Evolutionary conservation across 1,284 basidiomycete species (phyloP), one percentile per base, ranked within the genome.

Genomic region (Pseudozyma pruni): DNA sequence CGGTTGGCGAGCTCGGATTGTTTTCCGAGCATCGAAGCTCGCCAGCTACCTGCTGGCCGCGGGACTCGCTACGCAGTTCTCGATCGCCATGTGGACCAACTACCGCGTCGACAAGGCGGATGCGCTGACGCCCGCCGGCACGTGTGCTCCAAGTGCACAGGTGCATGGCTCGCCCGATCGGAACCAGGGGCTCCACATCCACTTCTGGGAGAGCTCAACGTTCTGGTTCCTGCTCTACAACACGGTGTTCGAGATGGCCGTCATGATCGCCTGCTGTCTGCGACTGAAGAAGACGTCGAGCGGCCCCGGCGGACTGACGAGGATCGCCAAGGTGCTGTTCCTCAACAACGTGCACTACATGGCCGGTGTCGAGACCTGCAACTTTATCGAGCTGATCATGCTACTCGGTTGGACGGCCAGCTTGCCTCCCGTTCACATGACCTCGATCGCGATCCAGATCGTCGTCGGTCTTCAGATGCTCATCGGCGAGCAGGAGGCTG

Each of bases 321-420:
- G 45, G 32, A 64, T 72, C 43, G 59, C 64, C 37, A 62, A 51
- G 27, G 48, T 69, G 27, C 40, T 72, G 16, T 63, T 72, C 34
- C 0, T 49, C 53, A 72, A 72, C 64, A 72, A 72, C 29, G 47
- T 72, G n/a, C 70, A 72, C 49, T 72, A 72, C 60, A 62, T 68
- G 50, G 38, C 53, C 0, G 55, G 56, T 2, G 56, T 64, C 9
- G 64, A 68, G 17, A 54, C 58, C 8, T 53, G 49, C 53, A 68
- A 72, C 50, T 3, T 63, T 16, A 35, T 69, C 35, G 56, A 68
- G 27, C 31, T 69, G 22, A 17, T 61, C 32, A 49, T 68, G 49
- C 40, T 68, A 2, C 10, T 72, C 7, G 70, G 53, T 6, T 72
- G 55, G 64, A n/a, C 34, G 4, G 14, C 44, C 4, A 57, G 35